phyloP scores from a whole-genome alignment of 2,329 filamentous ascomycete genomes.

The Apiospora pterosperma region DNA sequence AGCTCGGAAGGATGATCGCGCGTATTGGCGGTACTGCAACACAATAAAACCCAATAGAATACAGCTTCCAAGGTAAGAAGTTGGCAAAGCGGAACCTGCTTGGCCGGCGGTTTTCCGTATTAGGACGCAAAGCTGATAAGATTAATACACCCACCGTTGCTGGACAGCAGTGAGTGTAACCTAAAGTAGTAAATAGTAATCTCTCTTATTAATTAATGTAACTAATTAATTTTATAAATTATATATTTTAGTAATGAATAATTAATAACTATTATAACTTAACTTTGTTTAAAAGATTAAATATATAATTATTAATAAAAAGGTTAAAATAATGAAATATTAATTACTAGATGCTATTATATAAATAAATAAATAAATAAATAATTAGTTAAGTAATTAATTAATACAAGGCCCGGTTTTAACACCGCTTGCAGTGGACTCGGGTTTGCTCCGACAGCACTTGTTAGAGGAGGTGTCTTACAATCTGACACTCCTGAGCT shows the following conservation, averaged over 20 bases:
- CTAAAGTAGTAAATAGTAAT: neutral
- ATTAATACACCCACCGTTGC: neutral
- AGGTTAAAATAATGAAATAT: neutral
- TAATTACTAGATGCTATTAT: neutral
- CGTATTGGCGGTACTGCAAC: neutral
- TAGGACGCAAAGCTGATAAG: neutral
- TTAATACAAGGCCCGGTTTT: neutral
- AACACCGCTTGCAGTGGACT: neutral
- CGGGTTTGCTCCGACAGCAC: neutral
- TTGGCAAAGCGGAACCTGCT: constrained; percentile 2
- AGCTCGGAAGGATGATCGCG: neutral
- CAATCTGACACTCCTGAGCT: neutral
- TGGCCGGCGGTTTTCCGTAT: neutral
- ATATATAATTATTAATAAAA: too few species aligned
- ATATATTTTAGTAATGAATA: too few species aligned
- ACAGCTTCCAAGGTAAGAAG: constrained; percentile 1
- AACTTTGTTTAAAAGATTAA: neutral
- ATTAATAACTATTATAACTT: neutral
- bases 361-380: neutral
- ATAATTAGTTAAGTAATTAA: neutral
- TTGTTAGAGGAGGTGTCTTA: neutral
- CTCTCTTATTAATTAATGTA: neutral
- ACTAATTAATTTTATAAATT: neutral
- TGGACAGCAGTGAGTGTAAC: neutral
- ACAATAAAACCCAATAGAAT: neutral